Percentiles rank a stretch among this genome's conserved stretches.
These are phyloP conservation scores for Sarcodon aspratus DNA, from an alignment of 768 basidiomycete species.

Conservation along the genomic window DNA sequence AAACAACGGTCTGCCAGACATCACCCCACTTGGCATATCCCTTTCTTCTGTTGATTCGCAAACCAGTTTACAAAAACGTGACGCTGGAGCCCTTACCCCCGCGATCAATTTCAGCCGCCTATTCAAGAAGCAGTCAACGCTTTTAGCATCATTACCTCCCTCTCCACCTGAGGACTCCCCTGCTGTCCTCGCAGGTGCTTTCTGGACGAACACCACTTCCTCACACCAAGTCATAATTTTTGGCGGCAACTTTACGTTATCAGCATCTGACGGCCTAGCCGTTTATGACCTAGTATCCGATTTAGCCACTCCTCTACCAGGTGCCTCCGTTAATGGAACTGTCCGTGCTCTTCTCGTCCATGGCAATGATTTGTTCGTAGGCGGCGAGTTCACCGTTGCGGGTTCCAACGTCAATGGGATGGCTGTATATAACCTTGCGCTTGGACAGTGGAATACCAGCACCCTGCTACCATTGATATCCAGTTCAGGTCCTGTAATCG, in stretches of 20 bases:
- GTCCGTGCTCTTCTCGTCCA: constrained; percentile 71
- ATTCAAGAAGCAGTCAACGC: constrained; percentile 37
- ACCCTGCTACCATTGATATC: constrained; percentile 52
- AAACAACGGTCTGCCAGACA: constrained; percentile 33
- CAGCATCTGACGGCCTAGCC: constrained; percentile 37
- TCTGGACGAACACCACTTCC: constrained; percentile 77
- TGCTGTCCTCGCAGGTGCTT: constrained; percentile 74
- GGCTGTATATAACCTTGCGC: constrained; percentile 67
- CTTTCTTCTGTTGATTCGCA: constrained; percentile 31
- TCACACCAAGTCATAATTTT: constrained; percentile 60
- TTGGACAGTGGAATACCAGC: constrained; percentile 48
- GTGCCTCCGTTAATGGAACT: constrained; percentile 58
- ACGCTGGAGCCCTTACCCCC: constrained; percentile 36
- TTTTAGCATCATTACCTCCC: constrained; percentile 39
- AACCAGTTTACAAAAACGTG: constrained; percentile 16
- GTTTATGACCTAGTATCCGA: constrained; percentile 53
- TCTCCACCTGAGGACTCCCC: constrained; percentile 53
- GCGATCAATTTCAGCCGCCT: constrained; percentile 28
- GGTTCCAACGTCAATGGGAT: constrained; percentile 55
- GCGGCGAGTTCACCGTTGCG: constrained; percentile 68
- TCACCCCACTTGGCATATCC: constrained; percentile 51
- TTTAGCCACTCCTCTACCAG: constrained; percentile 41
- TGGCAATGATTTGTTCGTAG: constrained; percentile 62
- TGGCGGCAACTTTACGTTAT: constrained; percentile 83
- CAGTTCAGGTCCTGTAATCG: constrained; percentile 43